Evolutionary conservation across 257 asterid genomes (phyloP).

Genomic region (Primulina huaijiensis): DNA sequence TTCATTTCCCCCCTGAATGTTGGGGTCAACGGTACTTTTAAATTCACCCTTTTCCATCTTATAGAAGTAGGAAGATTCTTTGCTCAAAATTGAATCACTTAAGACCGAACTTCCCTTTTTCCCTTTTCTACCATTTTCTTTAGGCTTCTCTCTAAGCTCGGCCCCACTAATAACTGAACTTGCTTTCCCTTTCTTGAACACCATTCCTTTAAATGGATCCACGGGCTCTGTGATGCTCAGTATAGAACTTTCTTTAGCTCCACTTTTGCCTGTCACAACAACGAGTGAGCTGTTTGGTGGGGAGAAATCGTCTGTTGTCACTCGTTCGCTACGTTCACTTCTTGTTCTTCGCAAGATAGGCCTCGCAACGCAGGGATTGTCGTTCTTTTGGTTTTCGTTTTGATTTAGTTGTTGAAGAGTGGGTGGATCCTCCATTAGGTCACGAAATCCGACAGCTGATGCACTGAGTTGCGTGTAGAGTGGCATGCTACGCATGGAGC

Average conservation of each 20-base stretch:
- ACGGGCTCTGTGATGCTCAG: constrained; percentile 51
- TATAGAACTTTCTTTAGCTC: constrained; percentile 52
- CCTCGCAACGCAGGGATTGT: constrained; percentile 19
- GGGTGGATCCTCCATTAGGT: constrained; percentile 47
- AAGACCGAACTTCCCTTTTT: constrained; percentile 49
- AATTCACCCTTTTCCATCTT: constrained; percentile 15
- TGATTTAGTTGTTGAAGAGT: constrained; percentile 24
- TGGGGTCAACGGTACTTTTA: not conserved
- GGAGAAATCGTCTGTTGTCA: constrained; percentile 38
- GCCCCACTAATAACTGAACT: constrained; percentile 70
- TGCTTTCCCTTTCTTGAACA: constrained; percentile 50
- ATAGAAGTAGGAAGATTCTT: constrained; percentile 35
- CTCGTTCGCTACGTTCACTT: constrained; percentile 67
- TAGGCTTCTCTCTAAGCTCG: constrained; percentile 47
- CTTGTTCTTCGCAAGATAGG: constrained; percentile 46
- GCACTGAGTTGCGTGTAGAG: constrained; percentile 52
- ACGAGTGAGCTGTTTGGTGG: constrained; percentile 37
- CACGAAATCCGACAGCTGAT: constrained; percentile 66
- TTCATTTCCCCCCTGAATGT: not conserved
- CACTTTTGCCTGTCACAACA: constrained; percentile 29
- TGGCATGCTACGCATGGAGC: constrained; percentile 81
- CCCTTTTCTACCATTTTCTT: constrained; percentile 31
- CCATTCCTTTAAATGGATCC: constrained; percentile 24
- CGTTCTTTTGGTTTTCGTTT: not conserved
- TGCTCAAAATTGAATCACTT: constrained; percentile 59